phyloP scores from a whole-genome alignment of 306 rosid genomes.

The Canavalia ensiformis region DNA sequence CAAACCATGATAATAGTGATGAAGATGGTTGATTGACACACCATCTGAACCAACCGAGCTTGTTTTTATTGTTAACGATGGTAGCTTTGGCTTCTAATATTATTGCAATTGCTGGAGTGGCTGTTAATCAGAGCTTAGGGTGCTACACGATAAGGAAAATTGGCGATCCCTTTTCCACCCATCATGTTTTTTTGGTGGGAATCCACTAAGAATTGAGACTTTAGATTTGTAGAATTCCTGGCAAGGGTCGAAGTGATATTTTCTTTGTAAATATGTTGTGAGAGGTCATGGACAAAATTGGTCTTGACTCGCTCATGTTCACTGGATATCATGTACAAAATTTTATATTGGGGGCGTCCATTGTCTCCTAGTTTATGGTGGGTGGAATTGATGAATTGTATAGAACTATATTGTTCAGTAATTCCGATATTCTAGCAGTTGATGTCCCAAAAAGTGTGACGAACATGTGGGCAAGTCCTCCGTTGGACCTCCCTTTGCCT shows the following conservation, averaged over 20 bases:
- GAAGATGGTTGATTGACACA: conserved; percentile 44
- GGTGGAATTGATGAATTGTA: conserved; percentile 44
- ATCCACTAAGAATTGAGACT: conserved; percentile 21
- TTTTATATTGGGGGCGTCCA: conserved; percentile 14
- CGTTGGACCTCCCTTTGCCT: conserved; percentile 5
- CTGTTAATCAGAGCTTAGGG: conserved; percentile 34
- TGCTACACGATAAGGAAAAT: conserved; percentile 27
- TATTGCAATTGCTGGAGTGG: conserved; percentile 38
- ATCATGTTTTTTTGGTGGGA: conserved; percentile 9
- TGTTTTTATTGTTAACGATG: conserved; percentile 21
- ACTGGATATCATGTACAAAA: conserved; percentile 28
- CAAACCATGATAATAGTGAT: conserved; percentile 47
- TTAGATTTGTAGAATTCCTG: conserved; percentile 25
- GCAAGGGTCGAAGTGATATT: conserved; percentile 34
- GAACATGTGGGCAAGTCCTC: conserved; percentile 4
- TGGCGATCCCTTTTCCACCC: background rate
- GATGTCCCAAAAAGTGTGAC: conserved; percentile 9
- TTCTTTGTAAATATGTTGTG: conserved; percentile 44
- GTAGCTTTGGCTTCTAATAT: conserved; percentile 27
- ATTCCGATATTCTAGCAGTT: conserved; percentile 17
- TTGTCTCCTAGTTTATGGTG: conserved; percentile 36
- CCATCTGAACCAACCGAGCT: conserved; percentile 32
- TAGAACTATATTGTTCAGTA: conserved; percentile 25
- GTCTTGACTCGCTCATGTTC: conserved; percentile 41
- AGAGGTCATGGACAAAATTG: conserved; percentile 33